Conservation (phyloP, 2,329 filamentous ascomycete species). For the Penicillium sclerotiorum region DNA sequence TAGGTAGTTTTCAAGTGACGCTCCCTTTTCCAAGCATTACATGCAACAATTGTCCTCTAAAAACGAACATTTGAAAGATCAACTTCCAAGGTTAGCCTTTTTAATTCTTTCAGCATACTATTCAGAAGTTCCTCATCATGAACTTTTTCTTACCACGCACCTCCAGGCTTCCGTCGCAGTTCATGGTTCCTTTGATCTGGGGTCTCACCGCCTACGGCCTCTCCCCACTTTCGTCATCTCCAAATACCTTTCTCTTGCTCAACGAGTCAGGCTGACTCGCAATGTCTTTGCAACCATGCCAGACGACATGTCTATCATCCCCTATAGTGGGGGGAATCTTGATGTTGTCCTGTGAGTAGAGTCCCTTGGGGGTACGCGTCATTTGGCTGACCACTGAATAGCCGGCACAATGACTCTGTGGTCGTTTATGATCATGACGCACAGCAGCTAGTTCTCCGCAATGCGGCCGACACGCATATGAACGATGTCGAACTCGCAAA, state of each 20-base stretch:
- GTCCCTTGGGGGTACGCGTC: no score
- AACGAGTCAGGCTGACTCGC: not conserved
- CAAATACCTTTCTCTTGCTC: not conserved
- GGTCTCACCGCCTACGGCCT: conserved; percentile 12
- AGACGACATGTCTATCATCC: conserved; percentile 47
- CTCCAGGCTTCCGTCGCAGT: not conserved
- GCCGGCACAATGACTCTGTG: conserved; percentile 88
- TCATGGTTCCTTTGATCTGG: conserved; percentile 5
- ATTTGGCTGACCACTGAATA: conserved; percentile 45
- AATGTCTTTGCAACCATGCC: conserved; percentile 30
- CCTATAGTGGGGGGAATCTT: conserved; percentile 45
- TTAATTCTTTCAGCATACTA: no score
- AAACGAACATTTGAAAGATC: no score
- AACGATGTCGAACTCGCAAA: conserved; percentile 63
- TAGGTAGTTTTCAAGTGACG: no score
- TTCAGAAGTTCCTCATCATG: no score
- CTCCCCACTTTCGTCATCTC: conserved; percentile 9
- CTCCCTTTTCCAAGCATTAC: no score
- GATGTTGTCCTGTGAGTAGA: conserved; percentile 49
- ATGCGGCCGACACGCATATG: conserved; percentile 50
- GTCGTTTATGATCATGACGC: conserved; percentile 88
- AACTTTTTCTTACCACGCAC: no score
- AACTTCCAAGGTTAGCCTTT: no score
- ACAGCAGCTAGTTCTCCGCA: conserved; percentile 79
- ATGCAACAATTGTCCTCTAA: no score